A percentile compares a stretch with the other conserved stretches of the same genome.
Conservation (phyloP, 2,329 filamentous ascomycete species). For the Colletotrichum sp. region DNA sequence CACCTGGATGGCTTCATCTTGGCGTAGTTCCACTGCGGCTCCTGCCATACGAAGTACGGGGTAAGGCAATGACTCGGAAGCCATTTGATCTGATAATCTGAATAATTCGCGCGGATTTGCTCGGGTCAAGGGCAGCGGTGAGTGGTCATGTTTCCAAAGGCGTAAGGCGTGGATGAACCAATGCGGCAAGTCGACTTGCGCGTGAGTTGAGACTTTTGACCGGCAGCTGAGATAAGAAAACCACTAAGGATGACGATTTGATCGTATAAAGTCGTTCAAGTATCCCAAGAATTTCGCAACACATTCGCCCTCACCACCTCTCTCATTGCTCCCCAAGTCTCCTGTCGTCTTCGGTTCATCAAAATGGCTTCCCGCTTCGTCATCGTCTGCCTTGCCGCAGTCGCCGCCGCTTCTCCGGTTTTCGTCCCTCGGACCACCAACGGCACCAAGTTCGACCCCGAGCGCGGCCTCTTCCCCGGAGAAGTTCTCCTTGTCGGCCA, state of each 20-base stretch:
- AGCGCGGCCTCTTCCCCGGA: neutral
- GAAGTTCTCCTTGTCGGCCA: constrained; percentile 2
- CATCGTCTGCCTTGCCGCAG: neutral
- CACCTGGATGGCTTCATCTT: neutral
- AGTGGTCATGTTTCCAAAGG: neutral
- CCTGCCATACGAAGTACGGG: neutral
- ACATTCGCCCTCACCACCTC: neutral
- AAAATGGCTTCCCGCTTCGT: neutral
- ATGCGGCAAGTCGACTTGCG: neutral
- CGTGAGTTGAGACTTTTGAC: neutral
- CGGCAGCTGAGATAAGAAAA: neutral
- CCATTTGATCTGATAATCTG: neutral
- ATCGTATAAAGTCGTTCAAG: neutral
- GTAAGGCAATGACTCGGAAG: neutral
- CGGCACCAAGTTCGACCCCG: neutral
- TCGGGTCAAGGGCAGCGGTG: neutral
- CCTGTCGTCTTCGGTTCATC: neutral
- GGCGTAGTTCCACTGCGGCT: neutral
- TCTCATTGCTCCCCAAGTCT: neutral
- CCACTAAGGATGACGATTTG: neutral
- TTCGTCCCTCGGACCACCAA: neutral
- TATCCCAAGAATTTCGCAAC: neutral
- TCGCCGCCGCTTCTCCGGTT: neutral
- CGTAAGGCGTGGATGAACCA: neutral
- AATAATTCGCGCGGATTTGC: neutral